Conservation (phyloP, 2,329 filamentous ascomycete genomes). For the Chaetomium sp. region DNA sequence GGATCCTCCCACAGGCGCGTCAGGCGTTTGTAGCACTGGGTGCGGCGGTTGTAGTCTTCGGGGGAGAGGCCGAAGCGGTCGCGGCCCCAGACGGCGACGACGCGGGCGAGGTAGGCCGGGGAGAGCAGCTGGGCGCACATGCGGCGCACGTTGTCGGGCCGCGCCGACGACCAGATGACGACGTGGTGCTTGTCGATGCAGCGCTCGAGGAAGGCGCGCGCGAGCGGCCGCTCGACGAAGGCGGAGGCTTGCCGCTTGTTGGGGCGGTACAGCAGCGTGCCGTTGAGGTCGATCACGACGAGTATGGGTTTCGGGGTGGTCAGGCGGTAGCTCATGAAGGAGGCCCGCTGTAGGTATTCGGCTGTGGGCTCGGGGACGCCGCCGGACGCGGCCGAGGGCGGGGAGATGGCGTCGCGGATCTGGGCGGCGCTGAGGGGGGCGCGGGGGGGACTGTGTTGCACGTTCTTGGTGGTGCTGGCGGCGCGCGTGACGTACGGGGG, state of each 20-base stretch:
- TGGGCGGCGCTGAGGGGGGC: not conserved
- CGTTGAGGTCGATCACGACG: slow-evolving; percentile 89
- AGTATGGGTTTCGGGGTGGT: slow-evolving; percentile 64
- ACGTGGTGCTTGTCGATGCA: slow-evolving; percentile 75
- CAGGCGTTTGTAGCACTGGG: slow-evolving; percentile 90
- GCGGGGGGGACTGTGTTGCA: not conserved
- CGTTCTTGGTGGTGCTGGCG: not conserved
- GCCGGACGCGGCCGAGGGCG: slow-evolving; percentile 50
- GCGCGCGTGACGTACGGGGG: not conserved
- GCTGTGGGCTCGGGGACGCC: slow-evolving; percentile 62
- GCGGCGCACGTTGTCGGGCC: slow-evolving; percentile 67
- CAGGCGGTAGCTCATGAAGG: slow-evolving; percentile 46
- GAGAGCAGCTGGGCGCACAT: slow-evolving; percentile 70
- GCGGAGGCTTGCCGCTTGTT: slow-evolving; percentile 45
- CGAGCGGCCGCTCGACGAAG: slow-evolving; percentile 68
- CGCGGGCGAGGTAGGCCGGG: slow-evolving; percentile 50
- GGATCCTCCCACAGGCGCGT: slow-evolving; percentile 67
- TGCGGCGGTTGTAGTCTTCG: slow-evolving; percentile 66
- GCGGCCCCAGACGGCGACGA: slow-evolving; percentile 76
- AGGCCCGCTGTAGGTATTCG: slow-evolving; percentile 62
- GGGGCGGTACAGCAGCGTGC: slow-evolving; percentile 78
- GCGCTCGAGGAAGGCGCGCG: slow-evolving; percentile 70
- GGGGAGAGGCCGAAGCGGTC: slow-evolving; percentile 70
- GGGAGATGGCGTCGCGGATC: slow-evolving; percentile 34
- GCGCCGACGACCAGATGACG: slow-evolving; percentile 90